phyloP scores from a whole-genome alignment of 305 asterid species.

The Vinca major region DNA sequence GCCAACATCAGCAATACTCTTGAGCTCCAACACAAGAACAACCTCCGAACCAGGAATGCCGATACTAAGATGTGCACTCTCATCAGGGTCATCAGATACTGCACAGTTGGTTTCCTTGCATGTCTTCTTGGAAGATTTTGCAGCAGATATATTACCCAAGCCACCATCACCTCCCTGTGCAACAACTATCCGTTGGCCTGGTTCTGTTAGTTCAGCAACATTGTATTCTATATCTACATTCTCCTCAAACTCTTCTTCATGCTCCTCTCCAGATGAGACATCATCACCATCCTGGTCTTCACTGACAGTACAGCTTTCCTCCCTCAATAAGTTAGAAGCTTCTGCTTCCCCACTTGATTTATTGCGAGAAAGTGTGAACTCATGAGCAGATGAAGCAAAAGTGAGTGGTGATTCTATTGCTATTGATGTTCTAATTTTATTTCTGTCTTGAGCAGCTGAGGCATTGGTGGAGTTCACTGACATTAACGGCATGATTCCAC shows the following conservation, averaged over 20 bases:
- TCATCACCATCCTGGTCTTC: constrained; percentile 31
- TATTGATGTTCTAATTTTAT: background rate
- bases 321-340: constrained; percentile 19
- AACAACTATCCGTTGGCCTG: constrained; percentile 60
- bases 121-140: constrained; percentile 21
- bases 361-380: constrained; percentile 21
- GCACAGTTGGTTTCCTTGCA: constrained; percentile 20
- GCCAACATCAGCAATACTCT: constrained; percentile 92
- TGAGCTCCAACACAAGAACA: constrained; percentile 65
- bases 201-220: constrained; percentile 73
- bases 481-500: constrained; percentile 16
- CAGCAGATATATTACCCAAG: constrained; percentile 48
- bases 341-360: constrained; percentile 20
- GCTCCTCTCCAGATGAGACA: constrained; percentile 26
- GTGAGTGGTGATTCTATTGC: background rate
- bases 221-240: constrained; percentile 38
- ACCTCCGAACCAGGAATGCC: constrained; percentile 69
- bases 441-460: constrained; percentile 15
- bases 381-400: constrained; percentile 12
- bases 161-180: constrained; percentile 92
- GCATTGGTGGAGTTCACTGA: constrained; percentile 9
- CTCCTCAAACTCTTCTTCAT: constrained; percentile 38
- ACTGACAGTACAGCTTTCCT: constrained; percentile 27
- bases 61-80: constrained; percentile 22
- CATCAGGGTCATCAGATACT: constrained; percentile 25